Evolutionary conservation across 768 basidiomycete genomes (phyloP).

Genomic region (Auricularia cornea): DNA sequence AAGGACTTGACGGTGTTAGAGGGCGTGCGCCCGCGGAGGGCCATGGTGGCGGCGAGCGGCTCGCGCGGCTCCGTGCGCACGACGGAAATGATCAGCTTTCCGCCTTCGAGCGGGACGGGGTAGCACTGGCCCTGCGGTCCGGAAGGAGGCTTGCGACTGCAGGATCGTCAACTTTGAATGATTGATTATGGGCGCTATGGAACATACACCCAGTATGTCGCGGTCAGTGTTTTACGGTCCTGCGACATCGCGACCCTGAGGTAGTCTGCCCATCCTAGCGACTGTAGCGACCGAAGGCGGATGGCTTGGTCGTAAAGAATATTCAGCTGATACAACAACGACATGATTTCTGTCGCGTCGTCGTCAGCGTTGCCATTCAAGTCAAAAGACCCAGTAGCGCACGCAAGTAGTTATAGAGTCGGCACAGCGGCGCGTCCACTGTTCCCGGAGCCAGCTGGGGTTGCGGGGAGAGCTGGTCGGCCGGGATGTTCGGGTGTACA

Average conservation of each 20-base stretch:
- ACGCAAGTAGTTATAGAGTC: conserved; percentile 88
- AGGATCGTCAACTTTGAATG: conserved; percentile 3
- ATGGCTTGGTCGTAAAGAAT: conserved; percentile 81
- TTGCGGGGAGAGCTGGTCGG: conserved; percentile 15
- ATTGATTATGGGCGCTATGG: conserved; percentile 1
- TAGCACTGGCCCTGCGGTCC: conserved; percentile 22
- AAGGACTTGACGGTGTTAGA: not conserved
- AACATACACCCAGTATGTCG: conserved; percentile 82
- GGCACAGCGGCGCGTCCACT: conserved; percentile 75
- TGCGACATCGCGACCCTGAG: conserved; percentile 61
- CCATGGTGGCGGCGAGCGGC: conserved; percentile 14
- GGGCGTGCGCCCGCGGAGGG: conserved; percentile 30
- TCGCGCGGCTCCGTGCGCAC: conserved; percentile 14
- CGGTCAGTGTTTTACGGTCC: conserved; percentile 56
- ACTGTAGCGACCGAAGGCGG: conserved; percentile 68
- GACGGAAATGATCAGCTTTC: conserved; percentile 65
- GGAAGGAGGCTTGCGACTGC: conserved; percentile 31
- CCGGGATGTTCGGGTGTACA: conserved; percentile 32
- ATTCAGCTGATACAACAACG: conserved; percentile 86
- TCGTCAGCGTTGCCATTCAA: no score
- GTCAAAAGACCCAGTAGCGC: no score
- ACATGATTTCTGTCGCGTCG: conserved; percentile 93
- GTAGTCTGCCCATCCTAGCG: conserved; percentile 78
- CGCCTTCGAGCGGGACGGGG: conserved; percentile 56
- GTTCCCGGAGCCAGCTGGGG: conserved; percentile 49